Conservation (phyloP, 345 rosid species). For the Theobroma cacao region DNA sequence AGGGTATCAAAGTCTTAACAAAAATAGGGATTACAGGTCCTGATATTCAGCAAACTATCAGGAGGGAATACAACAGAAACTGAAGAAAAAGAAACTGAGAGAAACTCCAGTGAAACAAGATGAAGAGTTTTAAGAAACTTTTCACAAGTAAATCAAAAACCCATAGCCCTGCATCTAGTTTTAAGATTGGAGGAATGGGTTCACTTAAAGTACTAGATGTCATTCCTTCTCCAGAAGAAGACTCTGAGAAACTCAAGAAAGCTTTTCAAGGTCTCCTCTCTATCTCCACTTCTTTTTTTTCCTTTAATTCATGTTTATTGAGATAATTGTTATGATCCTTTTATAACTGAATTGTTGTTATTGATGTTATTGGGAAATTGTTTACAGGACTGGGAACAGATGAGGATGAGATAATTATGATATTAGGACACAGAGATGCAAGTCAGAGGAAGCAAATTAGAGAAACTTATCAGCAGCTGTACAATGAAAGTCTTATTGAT, state of each 20-base stretch:
- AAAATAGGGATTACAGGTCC: conserved; percentile 4
- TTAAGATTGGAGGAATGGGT: conserved; percentile 33
- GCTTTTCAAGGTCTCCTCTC: conserved; percentile 62
- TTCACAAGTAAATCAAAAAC: conserved; percentile 3
- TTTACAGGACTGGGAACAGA: conserved; percentile 73
- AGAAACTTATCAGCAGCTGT: conserved; percentile 60
- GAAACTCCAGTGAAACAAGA: background rate
- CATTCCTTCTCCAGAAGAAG: conserved; percentile 71
- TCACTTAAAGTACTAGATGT: conserved; percentile 56
- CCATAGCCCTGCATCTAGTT: background rate
- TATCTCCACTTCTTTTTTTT: background rate
- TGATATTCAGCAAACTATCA: background rate
- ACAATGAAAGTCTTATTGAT: conserved; percentile 56
- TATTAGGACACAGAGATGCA: conserved; percentile 71
- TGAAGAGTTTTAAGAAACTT: conserved; percentile 14
- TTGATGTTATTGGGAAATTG: conserved; percentile 3
- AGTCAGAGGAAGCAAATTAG: conserved; percentile 66
- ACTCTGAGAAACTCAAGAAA: conserved; percentile 50
- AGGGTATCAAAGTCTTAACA: conserved; percentile 21
- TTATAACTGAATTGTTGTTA: background rate
- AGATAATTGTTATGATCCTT: background rate
- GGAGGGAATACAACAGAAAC: conserved; percentile 9
- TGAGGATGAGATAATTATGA: conserved; percentile 53
- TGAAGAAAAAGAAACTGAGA: background rate
- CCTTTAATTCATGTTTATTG: background rate